These are phyloP conservation scores for Metschnikowia sp. DNA, from an alignment of 805 yeast species.

Conservation along the genomic window DNA sequence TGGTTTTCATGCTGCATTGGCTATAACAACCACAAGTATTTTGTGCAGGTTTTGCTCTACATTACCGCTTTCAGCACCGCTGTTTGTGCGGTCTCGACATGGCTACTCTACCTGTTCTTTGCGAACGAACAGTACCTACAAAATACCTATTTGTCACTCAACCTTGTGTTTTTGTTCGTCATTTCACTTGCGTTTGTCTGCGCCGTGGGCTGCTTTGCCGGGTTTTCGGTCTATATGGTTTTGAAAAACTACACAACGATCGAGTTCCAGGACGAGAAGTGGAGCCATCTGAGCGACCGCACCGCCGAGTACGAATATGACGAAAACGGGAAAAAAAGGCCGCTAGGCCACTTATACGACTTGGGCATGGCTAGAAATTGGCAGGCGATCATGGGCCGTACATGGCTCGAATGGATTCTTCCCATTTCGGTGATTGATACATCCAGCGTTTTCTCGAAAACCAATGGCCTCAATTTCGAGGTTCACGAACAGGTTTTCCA, in stretches of 20 bases:
- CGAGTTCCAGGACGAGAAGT: conserved; percentile 60
- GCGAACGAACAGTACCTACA: conserved; percentile 32
- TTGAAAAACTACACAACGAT: conserved; percentile 72
- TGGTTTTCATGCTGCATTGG: conserved; percentile 94
- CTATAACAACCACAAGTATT: conserved; percentile 71
- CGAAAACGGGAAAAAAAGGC: conserved; percentile 37
- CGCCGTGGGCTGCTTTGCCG: conserved; percentile 45
- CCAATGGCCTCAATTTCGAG: conserved; percentile 52
- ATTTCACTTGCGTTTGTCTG: conserved; percentile 54
- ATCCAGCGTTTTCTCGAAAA: conserved; percentile 18
- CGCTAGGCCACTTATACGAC: conserved; percentile 69
- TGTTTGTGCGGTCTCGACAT: conserved; percentile 38
- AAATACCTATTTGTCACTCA: conserved; percentile 48
- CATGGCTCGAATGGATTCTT: conserved; percentile 64
- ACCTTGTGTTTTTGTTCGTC: conserved; percentile 58
- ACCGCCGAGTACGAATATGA: conserved; percentile 32
- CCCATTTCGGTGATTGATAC: conserved; percentile 42
- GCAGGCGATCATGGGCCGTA: conserved; percentile 68
- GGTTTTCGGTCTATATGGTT: conserved; percentile 57
- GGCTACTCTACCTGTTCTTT: conserved; percentile 49
- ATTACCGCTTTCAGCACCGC: conserved; percentile 45
- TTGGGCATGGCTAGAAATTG: conserved; percentile 65
- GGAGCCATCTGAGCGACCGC: conserved; percentile 41
- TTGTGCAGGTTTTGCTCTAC: conserved; percentile 67
- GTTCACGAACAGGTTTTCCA: conserved; percentile 43